Base-by-base conservation (phyloP, 148 eudicot genomes). In the Nepenthes gracilis region DNA sequence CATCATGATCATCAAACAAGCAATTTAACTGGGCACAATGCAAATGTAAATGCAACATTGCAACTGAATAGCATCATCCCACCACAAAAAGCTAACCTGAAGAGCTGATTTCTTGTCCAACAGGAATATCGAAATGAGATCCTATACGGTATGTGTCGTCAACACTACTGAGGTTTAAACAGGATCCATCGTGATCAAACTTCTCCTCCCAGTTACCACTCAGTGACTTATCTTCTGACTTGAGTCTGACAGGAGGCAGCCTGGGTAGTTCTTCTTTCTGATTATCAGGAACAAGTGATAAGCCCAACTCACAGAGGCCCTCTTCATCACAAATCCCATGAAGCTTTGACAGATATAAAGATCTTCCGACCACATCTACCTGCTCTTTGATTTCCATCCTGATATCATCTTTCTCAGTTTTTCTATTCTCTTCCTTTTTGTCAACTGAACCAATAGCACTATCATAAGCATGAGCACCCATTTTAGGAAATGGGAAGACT, bases 81-180 rank as follows among this genome's bases (percentile, higher is more conserved):
- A 6, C 15, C 8, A 54, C 33, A 32, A 61, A 33, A 6, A 40
- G 51, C 83, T 63, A 67, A 92, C 98, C 98, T 84, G 87, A 64
- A 70, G 81, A 63, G 76, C 53, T 80, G 61, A 86, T 77, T 74
- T 92, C 96, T 78, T 92, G 96, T 63, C 98, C 98, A 62, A 92
- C 78, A 36, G 98, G 98, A 65, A 92, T 85, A 72, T 92, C 95
- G 68, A 92, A 83, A 83, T 78, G 88, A 35, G 98, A 85, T 38
- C 98, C 96, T 23, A 92, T 79, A 50, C 77, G 91, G 68, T 73
- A 82, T 12, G 80, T 57, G 67, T 56, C 81, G 65, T 92, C 98
- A 67, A 77, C 76, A 71, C 73, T 66, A 57, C 65, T 60, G 59
- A 74, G 61, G 74, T 79, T 82, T 64, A 78, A 78, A 59, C 74